Base-by-base conservation (phyloP, 495 filamentous ascomycete genomes). In the Geoglossum glabrum region DNA sequence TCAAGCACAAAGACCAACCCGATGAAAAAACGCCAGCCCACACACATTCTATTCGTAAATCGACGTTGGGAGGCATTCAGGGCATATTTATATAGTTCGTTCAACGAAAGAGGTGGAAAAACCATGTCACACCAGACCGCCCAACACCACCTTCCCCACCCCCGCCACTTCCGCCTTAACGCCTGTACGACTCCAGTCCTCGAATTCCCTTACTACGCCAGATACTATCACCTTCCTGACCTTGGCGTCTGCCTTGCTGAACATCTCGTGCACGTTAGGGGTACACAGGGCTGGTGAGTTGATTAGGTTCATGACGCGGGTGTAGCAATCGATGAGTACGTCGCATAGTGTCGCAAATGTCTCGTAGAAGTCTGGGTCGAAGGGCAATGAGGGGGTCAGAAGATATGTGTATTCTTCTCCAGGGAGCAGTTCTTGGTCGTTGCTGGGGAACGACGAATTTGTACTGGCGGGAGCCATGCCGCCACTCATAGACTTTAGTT, bases 341-440 rank as follows among this genome's bases (percentile, higher is more conserved):
- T 99, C 93, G 70, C 92, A 97, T 26, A 99, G 73, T 9, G 92
- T 96, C n/a, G 89, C 84, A 69, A 97, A 97, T 0, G 87, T 93
- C 70, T 94, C 87, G 67, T 88, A 93, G 65, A 94, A 99, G 69
- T 99, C 92, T 10, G 90, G 90, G 54, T 97, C 92, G 64, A 99
- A 99, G 0, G 92, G 92, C 54, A 97, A 72, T n/a, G 82, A 83
- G 0, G 93, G 93, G 4, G 89, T 97, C 0, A 92, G 73, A 6
- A 99, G 79, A 68, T 90, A 82, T 0, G 80, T 80, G 61, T 96
- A 99, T 64, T 89, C 84, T 67, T 95, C 90, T 17, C 85, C 78
- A 0, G 66, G 66, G 4, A 65, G 63, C 13, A 61, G 61, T 23
- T 62, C 59, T 34, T 63, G 50, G 36, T 60, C 25, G 57, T 47